Percentiles rank a stretch among this genome's conserved stretches.
These are phyloP conservation scores for Euclidium syriacum DNA, from an alignment of 345 rosid genomes.

Conservation along the genomic window DNA sequence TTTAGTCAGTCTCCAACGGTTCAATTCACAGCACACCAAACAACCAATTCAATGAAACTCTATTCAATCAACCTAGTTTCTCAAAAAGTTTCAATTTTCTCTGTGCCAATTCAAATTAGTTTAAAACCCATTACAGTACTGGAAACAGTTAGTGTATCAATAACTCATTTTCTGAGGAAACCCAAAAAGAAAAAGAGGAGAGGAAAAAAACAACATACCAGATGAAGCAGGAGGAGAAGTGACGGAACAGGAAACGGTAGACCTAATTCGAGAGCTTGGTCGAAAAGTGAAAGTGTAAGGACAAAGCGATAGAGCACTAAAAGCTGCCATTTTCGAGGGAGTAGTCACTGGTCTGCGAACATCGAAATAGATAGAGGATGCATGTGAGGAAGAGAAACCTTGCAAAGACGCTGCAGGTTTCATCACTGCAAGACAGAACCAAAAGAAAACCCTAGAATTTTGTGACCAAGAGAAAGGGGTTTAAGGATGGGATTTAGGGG, in stretches of 20 bases:
- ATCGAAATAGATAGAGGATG: constrained; percentile 26
- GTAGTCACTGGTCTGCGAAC: constrained; percentile 18
- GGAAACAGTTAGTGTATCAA: background rate
- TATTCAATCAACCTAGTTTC: background rate
- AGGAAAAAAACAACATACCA: constrained; percentile 31
- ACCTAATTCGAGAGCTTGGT: constrained; percentile 21
- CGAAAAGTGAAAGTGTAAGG: constrained; percentile 41
- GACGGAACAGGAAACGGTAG: constrained; percentile 45
- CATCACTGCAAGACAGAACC: constrained; percentile 9
- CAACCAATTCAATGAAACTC: background rate
- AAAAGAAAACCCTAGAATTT: background rate
- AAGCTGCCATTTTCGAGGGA: constrained; percentile 49
- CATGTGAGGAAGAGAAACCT: constrained; percentile 28
- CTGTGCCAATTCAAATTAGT: background rate
- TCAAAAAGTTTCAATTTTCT: background rate
- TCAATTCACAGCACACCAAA: too few species aligned
- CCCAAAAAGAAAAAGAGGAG: background rate
- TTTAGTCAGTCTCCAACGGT: too few species aligned
- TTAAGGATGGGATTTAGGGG: constrained; percentile 28
- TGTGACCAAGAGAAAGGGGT: background rate
- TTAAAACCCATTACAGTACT: background rate
- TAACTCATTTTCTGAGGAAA: background rate
- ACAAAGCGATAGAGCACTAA: constrained; percentile 45
- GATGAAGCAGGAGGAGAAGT: constrained; percentile 42
- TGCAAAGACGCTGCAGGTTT: constrained; percentile 25